These are phyloP conservation scores for Lablab purpureus DNA, from an alignment of 306 rosid species.

Conservation along the genomic window DNA sequence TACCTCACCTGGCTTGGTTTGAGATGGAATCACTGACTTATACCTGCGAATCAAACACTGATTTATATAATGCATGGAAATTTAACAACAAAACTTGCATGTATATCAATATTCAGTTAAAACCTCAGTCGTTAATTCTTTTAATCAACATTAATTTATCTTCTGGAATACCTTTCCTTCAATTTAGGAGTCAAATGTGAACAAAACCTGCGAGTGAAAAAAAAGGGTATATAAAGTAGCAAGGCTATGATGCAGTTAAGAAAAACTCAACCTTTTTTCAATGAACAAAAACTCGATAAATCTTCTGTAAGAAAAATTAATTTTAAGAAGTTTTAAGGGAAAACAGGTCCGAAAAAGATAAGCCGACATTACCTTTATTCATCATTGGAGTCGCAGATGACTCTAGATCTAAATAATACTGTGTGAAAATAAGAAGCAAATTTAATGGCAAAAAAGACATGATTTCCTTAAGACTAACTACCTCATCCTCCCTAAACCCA, in stretches of 20 bases:
- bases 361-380: neutral
- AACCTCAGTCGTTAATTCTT: neutral
- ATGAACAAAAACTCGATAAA: neutral
- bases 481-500: neutral
- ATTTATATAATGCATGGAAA: neutral
- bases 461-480: neutral
- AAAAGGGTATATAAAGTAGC: neutral
- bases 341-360: neutral
- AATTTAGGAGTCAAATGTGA: neutral
- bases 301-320: neutral
- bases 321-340: neutral
- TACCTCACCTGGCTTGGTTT: neutral
- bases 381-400: neutral
- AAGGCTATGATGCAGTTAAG: neutral
- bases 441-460: neutral
- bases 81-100: neutral
- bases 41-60: slow-evolving; percentile 1
- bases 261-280: neutral
- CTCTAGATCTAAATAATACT: neutral
- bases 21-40: neutral
- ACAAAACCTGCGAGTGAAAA: neutral
- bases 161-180: neutral
- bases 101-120: neutral
- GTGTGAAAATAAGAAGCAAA: neutral
- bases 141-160: neutral